Conservation (phyloP, 805 yeast species). For the Saturnispora sekii region DNA sequence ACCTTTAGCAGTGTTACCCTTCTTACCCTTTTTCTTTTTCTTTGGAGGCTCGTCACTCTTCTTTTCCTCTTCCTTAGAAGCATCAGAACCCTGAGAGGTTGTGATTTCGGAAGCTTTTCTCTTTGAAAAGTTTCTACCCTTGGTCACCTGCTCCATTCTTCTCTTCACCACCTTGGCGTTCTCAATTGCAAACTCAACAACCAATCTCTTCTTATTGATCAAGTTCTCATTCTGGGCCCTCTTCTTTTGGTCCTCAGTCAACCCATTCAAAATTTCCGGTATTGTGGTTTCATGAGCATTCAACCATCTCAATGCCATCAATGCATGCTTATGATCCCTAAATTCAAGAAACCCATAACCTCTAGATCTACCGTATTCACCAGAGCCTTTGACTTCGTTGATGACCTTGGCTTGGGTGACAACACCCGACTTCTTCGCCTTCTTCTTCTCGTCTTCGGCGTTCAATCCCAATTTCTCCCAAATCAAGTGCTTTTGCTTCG, state of each 20-base stretch:
- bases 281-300: conserved; percentile 80
- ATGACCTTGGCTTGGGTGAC: conserved; percentile 90
- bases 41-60: conserved; percentile 20
- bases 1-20: conserved; percentile 12
- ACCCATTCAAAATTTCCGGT: conserved; percentile 63
- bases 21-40: conserved; percentile 23
- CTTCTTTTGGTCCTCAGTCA: conserved; percentile 58
- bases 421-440: conserved; percentile 74
- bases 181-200: conserved; percentile 93
- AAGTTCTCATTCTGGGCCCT: conserved; percentile 41
- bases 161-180: conserved; percentile 90
- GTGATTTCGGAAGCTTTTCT: conserved; percentile 17
- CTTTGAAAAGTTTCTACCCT: conserved; percentile 21
- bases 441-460: conserved; percentile 36
- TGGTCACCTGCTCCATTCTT: conserved; percentile 57
- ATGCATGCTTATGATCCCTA: conserved; percentile 83
- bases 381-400: conserved; percentile 84
- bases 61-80: conserved; percentile 5
- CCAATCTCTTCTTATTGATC: conserved; percentile 57
- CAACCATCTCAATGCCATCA: conserved; percentile 95
- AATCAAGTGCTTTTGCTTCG: conserved; percentile 43
- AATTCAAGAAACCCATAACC: conserved; percentile 95
- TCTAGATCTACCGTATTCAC: conserved; percentile 81
- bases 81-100: conserved; percentile 11
- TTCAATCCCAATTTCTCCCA: conserved; percentile 29